Base-by-base conservation (phyloP, 352 stramenopile genomes). In the Thalassiosira mediterranea region DNA sequence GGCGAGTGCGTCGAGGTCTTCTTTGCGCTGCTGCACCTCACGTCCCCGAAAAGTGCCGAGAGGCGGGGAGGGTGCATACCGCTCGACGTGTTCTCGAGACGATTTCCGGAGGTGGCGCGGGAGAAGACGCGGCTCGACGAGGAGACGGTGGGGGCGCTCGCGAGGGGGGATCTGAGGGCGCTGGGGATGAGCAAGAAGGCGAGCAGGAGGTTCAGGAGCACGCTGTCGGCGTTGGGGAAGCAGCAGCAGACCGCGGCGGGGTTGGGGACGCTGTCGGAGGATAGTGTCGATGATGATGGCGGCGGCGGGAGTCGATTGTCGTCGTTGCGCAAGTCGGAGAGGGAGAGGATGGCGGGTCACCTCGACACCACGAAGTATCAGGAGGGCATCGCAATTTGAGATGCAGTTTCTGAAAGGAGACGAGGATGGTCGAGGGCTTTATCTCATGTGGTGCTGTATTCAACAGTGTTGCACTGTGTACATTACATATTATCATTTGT, bases 161-260 rank as follows among this genome's bases (percentile, higher is more conserved):
- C 74, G n/a, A 42, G 51, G 15, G 74, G 74, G 29, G 74, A 79
- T 63, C 58, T 81, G 37, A 56, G 21, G 19, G 53, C 25, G n/a
- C 63, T 81, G 28, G 65, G 40, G n/a, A 60, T 81, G 65, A 81
- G 65, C 32, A 76, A 76, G 38, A 81, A 76, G 40, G 72, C 72
- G n/a, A 68, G 56, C 17, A 67, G 40, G 38, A 61, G 47, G 23
- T 81, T 81, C 32, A 48, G 37, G 13, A 8, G 51, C n/a, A 65
- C 40, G 0, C 46, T 67, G 10, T 73, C 72, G 23, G 38, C 23
- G 25, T n/a, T 56, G 63, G 19, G 25, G 23, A 8, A 59, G 34
- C 3, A 44, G 23, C 13, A 42, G 58, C 4, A 13, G 4, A 1
- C 40, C 3, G 4, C 23, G 28, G 25, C 17, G 3, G 1, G 46